phyloP scores from a whole-genome alignment of 1,284 basidiomycete genomes.

The Apiotrichum porosum region DNA sequence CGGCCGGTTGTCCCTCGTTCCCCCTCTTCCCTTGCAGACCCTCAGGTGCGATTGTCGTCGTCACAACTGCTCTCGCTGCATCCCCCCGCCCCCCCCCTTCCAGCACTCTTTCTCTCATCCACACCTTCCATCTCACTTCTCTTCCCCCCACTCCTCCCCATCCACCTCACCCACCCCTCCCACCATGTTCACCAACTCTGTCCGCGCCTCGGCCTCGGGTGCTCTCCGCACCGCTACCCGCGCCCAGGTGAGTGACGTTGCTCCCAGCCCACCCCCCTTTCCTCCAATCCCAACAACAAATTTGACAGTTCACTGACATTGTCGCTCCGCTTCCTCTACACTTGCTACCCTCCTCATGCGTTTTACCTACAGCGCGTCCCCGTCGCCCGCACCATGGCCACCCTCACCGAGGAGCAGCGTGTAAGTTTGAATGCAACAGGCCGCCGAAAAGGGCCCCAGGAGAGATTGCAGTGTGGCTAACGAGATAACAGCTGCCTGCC shows the following conservation, averaged over 20 bases:
- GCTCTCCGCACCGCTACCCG: slow-evolving; percentile 25
- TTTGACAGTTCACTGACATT: slow-evolving; percentile 5
- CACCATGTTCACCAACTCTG: slow-evolving; percentile 32
- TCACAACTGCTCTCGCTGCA: too few relatives aligned
- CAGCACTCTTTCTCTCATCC: background rate
- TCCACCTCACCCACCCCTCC: background rate
- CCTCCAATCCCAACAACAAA: slow-evolving; percentile 1
- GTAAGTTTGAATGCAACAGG: slow-evolving; percentile 21
- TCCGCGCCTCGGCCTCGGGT: slow-evolving; percentile 29
- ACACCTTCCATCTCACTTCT: background rate
- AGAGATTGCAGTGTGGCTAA: slow-evolving; percentile 3
- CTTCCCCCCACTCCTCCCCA: background rate
- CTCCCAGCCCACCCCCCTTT: background rate
- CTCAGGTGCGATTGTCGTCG: too few relatives aligned
- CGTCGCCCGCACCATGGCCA: slow-evolving; percentile 38
- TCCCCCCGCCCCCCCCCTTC: background rate
- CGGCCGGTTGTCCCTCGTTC: too few relatives aligned
- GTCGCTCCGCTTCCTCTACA: background rate
- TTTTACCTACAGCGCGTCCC: slow-evolving; percentile 22
- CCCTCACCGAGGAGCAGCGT: slow-evolving; percentile 39
- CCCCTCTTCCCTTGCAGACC: too few relatives aligned
- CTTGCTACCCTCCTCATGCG: background rate
- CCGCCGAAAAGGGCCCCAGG: too few relatives aligned
- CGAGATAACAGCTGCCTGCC: slow-evolving; percentile 62
- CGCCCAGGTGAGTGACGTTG: slow-evolving; percentile 12